Percentiles rank a stretch among this genome's conserved stretches.
These are phyloP conservation scores for Ceratocystis eucalypticola DNA, from an alignment of 2,329 filamentous ascomycete species.

Conservation along the genomic window DNA sequence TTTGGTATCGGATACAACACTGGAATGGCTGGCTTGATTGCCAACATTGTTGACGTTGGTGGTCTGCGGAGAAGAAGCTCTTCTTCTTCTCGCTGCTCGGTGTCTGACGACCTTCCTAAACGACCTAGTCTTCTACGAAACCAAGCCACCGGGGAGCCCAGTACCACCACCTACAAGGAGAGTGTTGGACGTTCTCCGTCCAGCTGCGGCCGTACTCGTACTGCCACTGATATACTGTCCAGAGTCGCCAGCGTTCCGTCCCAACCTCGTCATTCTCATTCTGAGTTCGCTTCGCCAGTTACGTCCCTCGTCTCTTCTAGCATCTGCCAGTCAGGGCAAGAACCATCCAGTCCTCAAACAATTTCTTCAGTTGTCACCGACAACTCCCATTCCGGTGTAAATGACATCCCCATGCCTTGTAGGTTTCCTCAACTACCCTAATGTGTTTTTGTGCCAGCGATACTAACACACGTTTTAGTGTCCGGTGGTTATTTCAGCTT, in stretches of 20 bases:
- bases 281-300: constrained; percentile 13
- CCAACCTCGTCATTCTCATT: constrained; percentile 8
- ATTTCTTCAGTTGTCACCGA: constrained; percentile 5
- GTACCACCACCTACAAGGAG: constrained; percentile 16
- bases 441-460: not conserved
- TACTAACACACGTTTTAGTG: not conserved
- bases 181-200: constrained; percentile 16
- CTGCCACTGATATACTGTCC: constrained; percentile 18
- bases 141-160: constrained; percentile 17
- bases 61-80: constrained; percentile 17
- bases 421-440: constrained; percentile 22
- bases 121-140: constrained; percentile 18
- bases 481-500: constrained; percentile 50
- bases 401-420: constrained; percentile 22
- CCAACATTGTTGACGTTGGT: constrained; percentile 17
- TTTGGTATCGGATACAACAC: constrained; percentile 14
- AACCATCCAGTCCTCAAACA: constrained; percentile 8
- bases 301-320: constrained; percentile 8
- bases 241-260: constrained; percentile 16
- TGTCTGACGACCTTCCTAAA: constrained; percentile 15
- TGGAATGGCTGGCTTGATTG: constrained; percentile 17
- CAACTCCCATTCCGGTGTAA: not conserved
- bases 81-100: constrained; percentile 19
- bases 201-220: constrained; percentile 14
- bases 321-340: constrained; percentile 5